phyloP scores from a whole-genome alignment of 441 rosid species.

The Geranium incanum region DNA sequence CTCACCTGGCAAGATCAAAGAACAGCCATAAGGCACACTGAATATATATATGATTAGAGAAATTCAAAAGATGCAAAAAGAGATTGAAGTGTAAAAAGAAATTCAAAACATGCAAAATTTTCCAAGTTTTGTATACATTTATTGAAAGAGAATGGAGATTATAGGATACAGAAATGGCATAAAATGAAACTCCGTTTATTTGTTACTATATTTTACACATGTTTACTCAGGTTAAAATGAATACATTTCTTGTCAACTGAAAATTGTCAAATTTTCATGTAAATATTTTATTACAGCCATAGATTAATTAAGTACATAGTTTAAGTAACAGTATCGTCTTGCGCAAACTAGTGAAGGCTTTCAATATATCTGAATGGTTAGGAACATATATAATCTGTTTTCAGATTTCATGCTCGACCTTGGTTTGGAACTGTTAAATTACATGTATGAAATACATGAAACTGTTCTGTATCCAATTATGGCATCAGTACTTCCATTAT shows the following conservation, averaged over 20 bases:
- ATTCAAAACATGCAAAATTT: background rate
- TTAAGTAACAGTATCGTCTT: too few relatives aligned
- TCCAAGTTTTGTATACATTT: constrained; percentile 5
- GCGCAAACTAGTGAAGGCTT: too few relatives aligned
- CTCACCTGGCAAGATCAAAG: constrained; percentile 51
- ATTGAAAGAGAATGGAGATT: background rate
- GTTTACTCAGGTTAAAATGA: background rate
- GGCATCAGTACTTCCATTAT: too few relatives aligned
- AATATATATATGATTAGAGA: background rate
- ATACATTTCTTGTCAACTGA: background rate
- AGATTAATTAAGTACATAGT: too few relatives aligned
- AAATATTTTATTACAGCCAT: too few relatives aligned
- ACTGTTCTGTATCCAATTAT: too few relatives aligned
- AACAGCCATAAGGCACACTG: constrained; percentile 29
- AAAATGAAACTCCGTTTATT: background rate
- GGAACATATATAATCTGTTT: background rate
- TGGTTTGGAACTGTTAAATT: too few relatives aligned
- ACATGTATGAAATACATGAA: too few relatives aligned
- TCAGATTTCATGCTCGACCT: background rate
- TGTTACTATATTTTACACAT: background rate
- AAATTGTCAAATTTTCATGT: background rate
- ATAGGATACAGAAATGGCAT: background rate
- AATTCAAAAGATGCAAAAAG: background rate
- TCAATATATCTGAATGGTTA: too few relatives aligned
- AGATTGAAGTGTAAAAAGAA: too few relatives aligned